Evolutionary conservation across 805 yeast species (phyloP).

Genomic region (baker's yeast (Saccharomyces cerevisiae)): DNA sequence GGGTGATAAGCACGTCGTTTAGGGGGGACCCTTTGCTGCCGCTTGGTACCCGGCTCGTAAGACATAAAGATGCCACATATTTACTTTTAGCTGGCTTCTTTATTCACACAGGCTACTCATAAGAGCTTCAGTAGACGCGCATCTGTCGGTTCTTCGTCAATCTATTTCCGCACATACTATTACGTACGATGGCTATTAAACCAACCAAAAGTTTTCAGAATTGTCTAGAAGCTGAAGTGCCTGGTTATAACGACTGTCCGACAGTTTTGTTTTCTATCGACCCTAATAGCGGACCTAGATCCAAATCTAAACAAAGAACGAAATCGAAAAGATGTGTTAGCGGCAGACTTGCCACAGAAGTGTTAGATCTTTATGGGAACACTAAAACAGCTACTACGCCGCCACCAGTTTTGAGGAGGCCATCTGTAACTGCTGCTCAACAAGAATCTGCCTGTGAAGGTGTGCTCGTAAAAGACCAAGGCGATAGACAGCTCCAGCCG

Average conservation of each 20-base stretch:
- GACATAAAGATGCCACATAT: background rate
- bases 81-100: background rate
- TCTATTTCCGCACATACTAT: background rate
- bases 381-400: conserved; percentile 13
- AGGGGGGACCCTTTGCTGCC: background rate
- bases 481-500: background rate
- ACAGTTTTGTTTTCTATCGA: conserved; percentile 17
- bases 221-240: conserved; percentile 34
- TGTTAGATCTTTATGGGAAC: conserved; percentile 15
- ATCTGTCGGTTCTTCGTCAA: background rate
- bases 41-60: background rate
- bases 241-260: conserved; percentile 40
- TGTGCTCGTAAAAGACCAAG: background rate
- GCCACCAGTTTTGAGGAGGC: conserved; percentile 15
- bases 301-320: conserved; percentile 14
- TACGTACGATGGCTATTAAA: background rate
- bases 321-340: background rate
- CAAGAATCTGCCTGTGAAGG: background rate
- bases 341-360: conserved; percentile 7
- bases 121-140: background rate
- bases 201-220: conserved; percentile 31
- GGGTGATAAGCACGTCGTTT: background rate
- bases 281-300: background rate
- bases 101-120: background rate
- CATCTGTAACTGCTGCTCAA: background rate